Evolutionary conservation across 75 land plant genomes (phyloP).

Genomic region (Selaginella moellendorffii): DNA sequence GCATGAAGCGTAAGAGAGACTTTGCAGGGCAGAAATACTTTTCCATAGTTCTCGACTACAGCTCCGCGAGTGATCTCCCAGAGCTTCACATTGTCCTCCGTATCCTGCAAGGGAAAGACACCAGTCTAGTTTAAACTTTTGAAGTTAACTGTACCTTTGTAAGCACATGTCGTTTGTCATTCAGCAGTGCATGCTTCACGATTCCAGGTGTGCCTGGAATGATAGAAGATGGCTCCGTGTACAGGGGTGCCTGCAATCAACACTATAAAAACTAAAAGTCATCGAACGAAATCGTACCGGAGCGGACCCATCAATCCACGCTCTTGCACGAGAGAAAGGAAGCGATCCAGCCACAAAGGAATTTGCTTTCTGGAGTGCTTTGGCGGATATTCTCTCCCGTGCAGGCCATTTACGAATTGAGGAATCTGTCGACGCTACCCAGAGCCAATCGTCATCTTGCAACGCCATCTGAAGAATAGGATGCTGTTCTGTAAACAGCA

Average conservation of each 20-base stretch:
- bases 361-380: constrained; percentile 64
- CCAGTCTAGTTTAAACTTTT: not conserved
- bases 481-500: constrained; percentile 65
- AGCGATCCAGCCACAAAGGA: constrained; percentile 89
- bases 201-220: constrained; percentile 77
- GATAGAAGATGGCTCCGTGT: constrained; percentile 46
- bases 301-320: constrained; percentile 74
- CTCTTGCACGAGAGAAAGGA: constrained; percentile 87
- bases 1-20: not conserved
- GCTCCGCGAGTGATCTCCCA: constrained; percentile 3
- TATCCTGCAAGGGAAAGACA: constrained; percentile 7
- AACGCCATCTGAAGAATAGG: constrained; percentile 64
- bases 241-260: constrained; percentile 51
- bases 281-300: constrained; percentile 39
- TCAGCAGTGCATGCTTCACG: constrained; percentile 76
- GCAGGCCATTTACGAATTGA: constrained; percentile 81
- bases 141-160: constrained; percentile 50
- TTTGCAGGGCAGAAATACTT: too few species aligned
- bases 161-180: constrained; percentile 80
- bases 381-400: constrained; percentile 50
- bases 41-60: not conserved
- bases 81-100: not conserved
- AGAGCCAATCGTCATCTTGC: constrained; percentile 74
- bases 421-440: constrained; percentile 92
- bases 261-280: not conserved